phyloP scores from a whole-genome alignment of 1,139 yeast genomes.

The Sugiyamaella pinicola region DNA sequence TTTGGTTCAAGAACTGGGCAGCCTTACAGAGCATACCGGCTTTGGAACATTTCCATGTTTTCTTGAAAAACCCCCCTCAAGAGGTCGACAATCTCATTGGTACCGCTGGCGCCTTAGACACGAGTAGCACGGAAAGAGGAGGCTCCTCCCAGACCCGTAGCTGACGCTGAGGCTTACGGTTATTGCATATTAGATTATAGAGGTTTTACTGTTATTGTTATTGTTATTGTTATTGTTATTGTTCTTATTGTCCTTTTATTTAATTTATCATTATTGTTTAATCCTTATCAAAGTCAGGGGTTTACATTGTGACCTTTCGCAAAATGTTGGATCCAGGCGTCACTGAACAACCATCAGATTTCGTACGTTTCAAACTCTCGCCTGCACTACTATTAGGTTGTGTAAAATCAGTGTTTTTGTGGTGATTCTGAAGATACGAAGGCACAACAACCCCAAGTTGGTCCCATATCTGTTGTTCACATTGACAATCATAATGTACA shows the following conservation, averaged over 20 bases:
- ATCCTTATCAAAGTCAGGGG: background rate
- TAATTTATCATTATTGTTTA: background rate
- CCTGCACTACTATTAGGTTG: background rate
- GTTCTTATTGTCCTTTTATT: background rate
- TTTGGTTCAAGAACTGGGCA: slow-evolving; percentile 48
- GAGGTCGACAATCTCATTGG: slow-evolving; percentile 32
- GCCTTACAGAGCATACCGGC: slow-evolving; percentile 45
- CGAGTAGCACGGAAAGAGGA: no score
- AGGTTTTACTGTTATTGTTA: background rate
- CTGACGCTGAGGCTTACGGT: background rate
- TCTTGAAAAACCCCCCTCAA: slow-evolving; percentile 36
- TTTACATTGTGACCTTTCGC: slow-evolving; percentile 3
- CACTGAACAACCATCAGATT: background rate
- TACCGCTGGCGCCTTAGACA: slow-evolving; percentile 26
- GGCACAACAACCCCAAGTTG: background rate
- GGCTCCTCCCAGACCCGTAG: no score
- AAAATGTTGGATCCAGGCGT: slow-evolving; percentile 1
- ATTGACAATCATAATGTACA: slow-evolving; percentile 9
- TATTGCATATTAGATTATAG: background rate
- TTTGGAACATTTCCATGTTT: slow-evolving; percentile 47
- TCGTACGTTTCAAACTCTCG: background rate
- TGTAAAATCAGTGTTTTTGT: background rate
- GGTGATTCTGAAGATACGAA: background rate
- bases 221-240: slow-evolving; percentile 1
- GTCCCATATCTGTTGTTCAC: slow-evolving; percentile 9